Evolutionary conservation across 2,329 filamentous ascomycete species (phyloP).

Genomic region (Ustulina deusta): DNA sequence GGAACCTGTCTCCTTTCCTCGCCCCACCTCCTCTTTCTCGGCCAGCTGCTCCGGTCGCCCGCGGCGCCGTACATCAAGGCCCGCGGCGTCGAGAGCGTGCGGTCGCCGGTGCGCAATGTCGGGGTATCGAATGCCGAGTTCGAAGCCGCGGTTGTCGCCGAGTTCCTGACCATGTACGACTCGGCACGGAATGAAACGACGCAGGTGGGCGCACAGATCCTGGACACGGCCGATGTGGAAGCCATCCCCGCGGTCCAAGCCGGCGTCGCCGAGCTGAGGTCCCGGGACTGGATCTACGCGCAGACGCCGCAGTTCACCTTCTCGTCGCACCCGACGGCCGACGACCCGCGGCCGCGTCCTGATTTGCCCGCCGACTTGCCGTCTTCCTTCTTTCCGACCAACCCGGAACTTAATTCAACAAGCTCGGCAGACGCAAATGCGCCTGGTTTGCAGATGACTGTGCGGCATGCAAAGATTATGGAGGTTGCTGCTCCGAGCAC

Average conservation of each 20-base stretch:
- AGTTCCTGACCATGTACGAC: constrained; percentile 78
- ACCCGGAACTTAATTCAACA: constrained; percentile 42
- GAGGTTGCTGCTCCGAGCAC: constrained; percentile 33
- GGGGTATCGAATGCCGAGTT: constrained; percentile 63
- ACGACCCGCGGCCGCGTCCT: constrained; percentile 69
- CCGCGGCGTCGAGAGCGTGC: constrained; percentile 90
- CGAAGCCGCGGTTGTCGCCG: constrained; percentile 67
- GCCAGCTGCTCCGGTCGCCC: constrained; percentile 79
- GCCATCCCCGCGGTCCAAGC: constrained; percentile 67
- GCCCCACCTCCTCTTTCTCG: constrained; percentile 77
- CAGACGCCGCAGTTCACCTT: constrained; percentile 89
- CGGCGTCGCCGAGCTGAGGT: constrained; percentile 73
- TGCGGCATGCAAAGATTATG: constrained; percentile 56
- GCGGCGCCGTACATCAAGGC: constrained; percentile 81
- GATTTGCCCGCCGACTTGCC: constrained; percentile 56
- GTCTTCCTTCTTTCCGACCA: constrained; percentile 52
- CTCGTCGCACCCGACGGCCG: constrained; percentile 69
- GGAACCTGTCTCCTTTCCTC: constrained; percentile 88
- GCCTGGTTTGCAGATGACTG: constrained; percentile 49
- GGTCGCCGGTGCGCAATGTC: constrained; percentile 85
- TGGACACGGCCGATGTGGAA: constrained; percentile 64
- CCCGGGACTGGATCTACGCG: constrained; percentile 80
- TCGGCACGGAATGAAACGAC: constrained; percentile 6
- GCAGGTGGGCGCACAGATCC: constrained; percentile 47
- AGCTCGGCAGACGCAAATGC: not conserved